Base-by-base conservation (phyloP, 805 yeast genomes). In the Cyberlindnera xylosilytica region DNA sequence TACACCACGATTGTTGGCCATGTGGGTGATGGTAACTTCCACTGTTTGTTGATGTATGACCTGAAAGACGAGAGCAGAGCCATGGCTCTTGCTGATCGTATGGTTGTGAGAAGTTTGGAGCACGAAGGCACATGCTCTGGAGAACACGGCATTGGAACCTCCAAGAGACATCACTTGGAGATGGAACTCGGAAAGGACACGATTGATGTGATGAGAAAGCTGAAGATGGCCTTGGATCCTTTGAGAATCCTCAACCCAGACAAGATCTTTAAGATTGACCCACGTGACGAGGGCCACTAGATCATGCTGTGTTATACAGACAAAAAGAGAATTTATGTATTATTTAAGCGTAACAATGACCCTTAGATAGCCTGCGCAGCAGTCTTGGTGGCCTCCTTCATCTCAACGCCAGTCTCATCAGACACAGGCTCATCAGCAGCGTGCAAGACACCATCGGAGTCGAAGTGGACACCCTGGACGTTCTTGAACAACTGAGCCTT, bases 121-220 rank as follows among this genome's bases (percentile, higher is more conserved):
- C 71, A 79, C 28, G 95, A 86, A 40, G 95, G 95, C 1, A 87
- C 95, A 1, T 80, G 87, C 49, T 82, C 88, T 4, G 95, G 95
- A 16, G 95, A 87, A 55, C 95, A 87, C 55, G 95, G 95, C 2
- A 76, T 87, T 36, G 95, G 95, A 2, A 70, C 78, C 31, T 87
- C 89, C 22, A 87, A 87, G 58, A 65, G 89, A 49, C 72, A 72
- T 24, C 78, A 72, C 42, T 60, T 87, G 30, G 68, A 70, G 28
- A 63, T 67, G 47, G 95, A 87, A 59, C 62, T 87, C 23, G 93
- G 91, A 2, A 65, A 68, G 3, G 82, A 74, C 2, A 74, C 93
- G 0, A 73, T 87, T 18, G 77, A 76, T 51, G 60, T 81, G 29
- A 87, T 87, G 95, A 74, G 93, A 57, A 76, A 73, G 39, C 61